Conservation (phyloP, 805 yeast species). For the Wickerhamomyces kurtzmanii region DNA sequence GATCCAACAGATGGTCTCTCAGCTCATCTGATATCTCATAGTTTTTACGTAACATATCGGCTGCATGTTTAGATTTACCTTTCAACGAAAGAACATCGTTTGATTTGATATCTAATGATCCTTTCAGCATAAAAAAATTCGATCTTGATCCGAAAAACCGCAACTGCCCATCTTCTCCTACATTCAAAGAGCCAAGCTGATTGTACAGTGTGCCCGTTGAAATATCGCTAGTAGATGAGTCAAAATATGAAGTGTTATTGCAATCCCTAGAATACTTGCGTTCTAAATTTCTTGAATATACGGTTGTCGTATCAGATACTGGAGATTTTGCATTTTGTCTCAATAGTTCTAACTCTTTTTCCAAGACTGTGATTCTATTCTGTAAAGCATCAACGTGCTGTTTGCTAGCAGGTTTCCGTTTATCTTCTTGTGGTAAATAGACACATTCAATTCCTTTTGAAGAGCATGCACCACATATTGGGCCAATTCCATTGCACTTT, state of each 20-base stretch:
- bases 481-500: slow-evolving; percentile 36
- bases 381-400: not conserved
- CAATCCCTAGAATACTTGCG: too few relatives aligned
- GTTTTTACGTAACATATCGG: slow-evolving; percentile 1
- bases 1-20: slow-evolving; percentile 4
- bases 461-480: slow-evolving; percentile 33
- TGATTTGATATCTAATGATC: slow-evolving; percentile 1
- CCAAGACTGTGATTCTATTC: slow-evolving; percentile 15
- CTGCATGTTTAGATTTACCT: slow-evolving; percentile 1
- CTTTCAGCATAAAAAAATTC: slow-evolving; percentile 2
- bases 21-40: slow-evolving; percentile 3
- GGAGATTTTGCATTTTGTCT: slow-evolving; percentile 19
- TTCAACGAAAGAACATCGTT: not conserved
- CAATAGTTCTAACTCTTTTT: slow-evolving; percentile 20
- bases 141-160: slow-evolving; percentile 6
- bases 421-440: slow-evolving; percentile 2
- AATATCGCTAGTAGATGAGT: too few relatives aligned
- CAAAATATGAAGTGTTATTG: too few relatives aligned
- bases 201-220: not conserved
- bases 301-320: not conserved
- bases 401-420: not conserved
- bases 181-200: slow-evolving; percentile 2
- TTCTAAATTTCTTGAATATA: not conserved
- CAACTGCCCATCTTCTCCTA: slow-evolving; percentile 7
- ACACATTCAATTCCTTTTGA: slow-evolving; percentile 9